phyloP scores from a whole-genome alignment of 768 basidiomycete species.

The Podaxis rugospora region DNA sequence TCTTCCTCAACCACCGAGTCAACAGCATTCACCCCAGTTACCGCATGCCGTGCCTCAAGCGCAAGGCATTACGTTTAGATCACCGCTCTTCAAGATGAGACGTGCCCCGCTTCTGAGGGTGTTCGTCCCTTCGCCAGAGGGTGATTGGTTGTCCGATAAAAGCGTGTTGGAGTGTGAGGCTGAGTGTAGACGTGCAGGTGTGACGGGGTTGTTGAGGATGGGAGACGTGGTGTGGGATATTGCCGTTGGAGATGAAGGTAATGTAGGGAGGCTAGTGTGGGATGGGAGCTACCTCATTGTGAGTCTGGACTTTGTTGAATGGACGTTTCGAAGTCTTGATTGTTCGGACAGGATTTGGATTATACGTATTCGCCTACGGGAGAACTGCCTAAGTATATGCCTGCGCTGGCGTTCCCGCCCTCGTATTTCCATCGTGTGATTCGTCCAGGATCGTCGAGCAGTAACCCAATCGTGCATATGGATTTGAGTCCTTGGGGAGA shows the following conservation, averaged over 20 bases:
- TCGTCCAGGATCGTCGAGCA: constrained; percentile 48
- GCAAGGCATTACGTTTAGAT: constrained; percentile 44
- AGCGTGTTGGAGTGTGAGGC: constrained; percentile 80
- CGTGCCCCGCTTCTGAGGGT: constrained; percentile 77
- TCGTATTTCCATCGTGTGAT: constrained; percentile 89
- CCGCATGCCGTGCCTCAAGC: constrained; percentile 15
- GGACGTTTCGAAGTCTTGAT: constrained; percentile 3
- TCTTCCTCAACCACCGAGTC: constrained; percentile 12
- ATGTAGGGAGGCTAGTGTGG: constrained; percentile 81
- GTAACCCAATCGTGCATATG: constrained; percentile 64
- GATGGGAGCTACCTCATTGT: constrained; percentile 88
- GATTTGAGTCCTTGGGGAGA: constrained; percentile 78
- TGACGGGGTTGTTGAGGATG: constrained; percentile 55
- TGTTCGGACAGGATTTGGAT: constrained; percentile 64
- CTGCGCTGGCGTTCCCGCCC: constrained; percentile 76
- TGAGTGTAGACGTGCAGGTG: constrained; percentile 68
- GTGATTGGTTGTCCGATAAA: constrained; percentile 81
- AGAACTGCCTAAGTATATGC: constrained; percentile 77
- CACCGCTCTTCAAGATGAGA: constrained; percentile 64
- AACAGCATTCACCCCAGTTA: not conserved
- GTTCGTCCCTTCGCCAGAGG: constrained; percentile 83
- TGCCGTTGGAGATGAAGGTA: constrained; percentile 82
- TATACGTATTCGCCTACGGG: constrained; percentile 74
- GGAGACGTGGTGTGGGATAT: constrained; percentile 88
- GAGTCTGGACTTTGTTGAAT: constrained; percentile 26